A percentile compares a stretch with the other conserved stretches of the same genome.
phyloP scores from a whole-genome alignment of 2,329 filamentous ascomycete species.

The Hymenoscyphus albidus region DNA sequence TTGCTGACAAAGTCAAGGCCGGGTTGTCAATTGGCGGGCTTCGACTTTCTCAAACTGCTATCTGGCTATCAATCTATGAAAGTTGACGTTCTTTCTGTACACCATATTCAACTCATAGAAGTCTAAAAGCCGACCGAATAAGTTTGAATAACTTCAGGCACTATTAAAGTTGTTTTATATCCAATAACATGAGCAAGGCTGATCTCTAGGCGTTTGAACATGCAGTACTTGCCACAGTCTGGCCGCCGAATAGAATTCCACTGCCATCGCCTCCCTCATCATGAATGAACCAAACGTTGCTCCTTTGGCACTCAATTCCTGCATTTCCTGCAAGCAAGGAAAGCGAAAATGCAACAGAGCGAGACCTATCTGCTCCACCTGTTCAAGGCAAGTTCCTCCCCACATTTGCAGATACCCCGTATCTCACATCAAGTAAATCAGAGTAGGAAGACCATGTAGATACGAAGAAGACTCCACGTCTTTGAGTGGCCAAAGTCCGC shows the following conservation, averaged over 20 bases:
- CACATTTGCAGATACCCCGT: neutral
- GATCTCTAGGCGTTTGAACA: neutral
- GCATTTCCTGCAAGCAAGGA: slow-evolving; percentile 12
- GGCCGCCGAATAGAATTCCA: no score
- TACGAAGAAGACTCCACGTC: slow-evolving; percentile 13
- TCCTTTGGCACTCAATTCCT: slow-evolving; percentile 11
- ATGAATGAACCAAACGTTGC: neutral
- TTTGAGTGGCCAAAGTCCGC: neutral
- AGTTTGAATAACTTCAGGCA: neutral
- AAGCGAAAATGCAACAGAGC: slow-evolving; percentile 16
- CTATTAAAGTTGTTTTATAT: neutral
- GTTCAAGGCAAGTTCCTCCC: slow-evolving; percentile 7
- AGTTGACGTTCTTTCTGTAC: neutral
- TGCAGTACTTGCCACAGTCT: no score
- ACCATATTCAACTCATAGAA: neutral
- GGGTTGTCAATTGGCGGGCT: neutral
- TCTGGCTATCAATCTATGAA: neutral
- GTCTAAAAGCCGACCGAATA: neutral
- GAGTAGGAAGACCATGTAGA: slow-evolving; percentile 10
- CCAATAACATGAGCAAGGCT: neutral
- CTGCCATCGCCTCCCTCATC: neutral
- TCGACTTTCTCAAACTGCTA: neutral
- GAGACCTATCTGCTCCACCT: slow-evolving; percentile 13
- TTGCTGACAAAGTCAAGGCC: neutral
- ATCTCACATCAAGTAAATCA: neutral